Evolutionary conservation across 306 rosid species (phyloP).

Genomic region (Herpetospermum pedunculosum): DNA sequence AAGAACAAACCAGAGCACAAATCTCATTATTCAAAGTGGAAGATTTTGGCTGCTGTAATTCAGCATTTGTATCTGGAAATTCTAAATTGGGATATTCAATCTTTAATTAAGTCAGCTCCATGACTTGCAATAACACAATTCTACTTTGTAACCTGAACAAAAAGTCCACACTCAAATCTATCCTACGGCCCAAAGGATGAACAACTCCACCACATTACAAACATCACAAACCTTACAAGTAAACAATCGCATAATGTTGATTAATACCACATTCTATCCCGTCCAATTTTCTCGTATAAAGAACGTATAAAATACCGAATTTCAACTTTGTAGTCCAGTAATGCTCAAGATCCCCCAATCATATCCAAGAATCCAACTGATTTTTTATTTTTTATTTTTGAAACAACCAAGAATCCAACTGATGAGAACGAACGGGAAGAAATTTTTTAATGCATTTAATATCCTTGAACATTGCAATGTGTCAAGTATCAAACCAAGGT

Average conservation of each 20-base stretch:
- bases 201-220: neutral
- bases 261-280: neutral
- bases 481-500: neutral
- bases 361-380: neutral
- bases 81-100: neutral
- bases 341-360: neutral
- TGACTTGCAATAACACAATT: neutral
- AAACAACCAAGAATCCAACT: neutral
- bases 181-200: slow-evolving; percentile 1
- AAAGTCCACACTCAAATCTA: neutral
- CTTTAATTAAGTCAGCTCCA: neutral
- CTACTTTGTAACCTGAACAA: neutral
- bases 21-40: neutral
- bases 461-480: neutral
- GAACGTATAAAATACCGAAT: neutral
- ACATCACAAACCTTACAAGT: neutral
- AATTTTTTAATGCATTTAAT: neutral
- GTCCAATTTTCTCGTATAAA: neutral
- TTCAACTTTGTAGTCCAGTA: neutral
- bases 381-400: too few species aligned
- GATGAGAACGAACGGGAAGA: neutral
- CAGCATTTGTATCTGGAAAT: neutral
- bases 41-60: neutral
- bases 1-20: neutral
- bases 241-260: neutral